These are phyloP conservation scores for Arachis monticola DNA, from an alignment of 331 rosid species.

Conservation along the genomic window DNA sequence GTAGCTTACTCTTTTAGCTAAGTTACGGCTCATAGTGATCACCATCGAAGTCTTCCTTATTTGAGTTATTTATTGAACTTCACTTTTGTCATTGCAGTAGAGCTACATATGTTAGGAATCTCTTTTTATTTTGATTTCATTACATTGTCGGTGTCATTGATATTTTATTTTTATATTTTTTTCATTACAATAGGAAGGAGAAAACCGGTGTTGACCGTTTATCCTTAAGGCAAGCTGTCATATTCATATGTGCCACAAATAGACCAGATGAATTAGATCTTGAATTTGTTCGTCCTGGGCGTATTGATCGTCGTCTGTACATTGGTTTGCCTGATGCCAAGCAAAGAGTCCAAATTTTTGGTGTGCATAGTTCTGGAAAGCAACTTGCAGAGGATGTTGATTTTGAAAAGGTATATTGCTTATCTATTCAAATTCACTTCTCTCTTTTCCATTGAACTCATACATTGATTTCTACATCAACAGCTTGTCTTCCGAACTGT, in stretches of 20 bases:
- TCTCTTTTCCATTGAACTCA: slow-evolving; percentile 1
- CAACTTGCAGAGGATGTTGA: slow-evolving; percentile 84
- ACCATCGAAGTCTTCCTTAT: slow-evolving; percentile 10
- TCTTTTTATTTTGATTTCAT: slow-evolving; percentile 22
- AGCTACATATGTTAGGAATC: slow-evolving; percentile 14
- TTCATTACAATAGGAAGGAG: slow-evolving; percentile 73
- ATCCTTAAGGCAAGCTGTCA: slow-evolving; percentile 95
- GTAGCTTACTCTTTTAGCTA: too few species aligned
- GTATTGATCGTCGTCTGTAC: slow-evolving; percentile 94
- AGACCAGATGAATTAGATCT: slow-evolving; percentile 93
- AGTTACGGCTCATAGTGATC: not conserved
- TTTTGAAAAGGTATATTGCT: slow-evolving; percentile 67
- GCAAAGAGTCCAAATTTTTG: slow-evolving; percentile 86
- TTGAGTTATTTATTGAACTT: not conserved
- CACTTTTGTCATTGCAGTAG: not conserved
- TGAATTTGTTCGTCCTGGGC: slow-evolving; percentile 88
- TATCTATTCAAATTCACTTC: slow-evolving; percentile 19
- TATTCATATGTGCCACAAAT: slow-evolving; percentile 95
- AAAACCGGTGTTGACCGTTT: slow-evolving; percentile 83
- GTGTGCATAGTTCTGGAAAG: slow-evolving; percentile 88
- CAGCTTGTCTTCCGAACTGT: slow-evolving; percentile 98
- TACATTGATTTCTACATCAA: slow-evolving; percentile 32
- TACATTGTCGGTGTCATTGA: slow-evolving; percentile 19
- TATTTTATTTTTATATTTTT: slow-evolving; percentile 3
- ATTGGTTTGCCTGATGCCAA: slow-evolving; percentile 94